Evolutionary conservation across 305 asterid genomes (phyloP), one percentile per base, ranked within the genome.

Genomic region (Coffea humblotiana): DNA sequence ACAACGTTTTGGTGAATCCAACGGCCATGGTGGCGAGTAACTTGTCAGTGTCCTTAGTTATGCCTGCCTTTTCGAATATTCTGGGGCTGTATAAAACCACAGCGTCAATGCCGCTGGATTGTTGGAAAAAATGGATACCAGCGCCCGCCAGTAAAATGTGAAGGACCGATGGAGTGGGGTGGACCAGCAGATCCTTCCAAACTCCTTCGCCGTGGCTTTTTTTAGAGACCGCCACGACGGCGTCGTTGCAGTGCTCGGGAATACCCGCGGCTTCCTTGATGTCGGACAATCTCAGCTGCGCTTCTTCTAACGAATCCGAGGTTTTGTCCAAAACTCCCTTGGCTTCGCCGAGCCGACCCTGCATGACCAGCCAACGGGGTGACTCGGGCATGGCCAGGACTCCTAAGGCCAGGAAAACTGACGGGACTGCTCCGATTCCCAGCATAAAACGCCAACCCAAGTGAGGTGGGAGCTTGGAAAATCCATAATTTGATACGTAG

Each of bases 321-420:
- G 90, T 92, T 77, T 83, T 85, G 82, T 90, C 91, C n/a, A 94
- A 87, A 75, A 94, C 97, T 18, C 18, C 37, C 74, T 85, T 86
- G n/a, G 97, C 97, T 0, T 92, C 96, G 11, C 92, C 94, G 32
- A 94, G 90, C 12, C 96, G 92, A 45, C 98, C 98, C 64, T 92
- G 96, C 92, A 93, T 88, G 19, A 93, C 92, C 13, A 93, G 97
- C 98, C 98, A 93, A 9, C 98, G 96, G 3, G 97, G 98, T 0
- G 98, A 94, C 83, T 94, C 97, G 21, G 98, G 98, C 98, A 93
- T 93, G 74, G 87, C 86, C 67, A 94, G 87, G 23, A 94, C 92
- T 40, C 88, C 88, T 0, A 90, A 0, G 64, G 95, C 91, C 27
- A 94, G 74, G 87, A 94, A 83, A 4, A 90, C 82, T 7, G 97